Conservation (phyloP, 257 asterid genomes). For the Cordia subcordata region DNA sequence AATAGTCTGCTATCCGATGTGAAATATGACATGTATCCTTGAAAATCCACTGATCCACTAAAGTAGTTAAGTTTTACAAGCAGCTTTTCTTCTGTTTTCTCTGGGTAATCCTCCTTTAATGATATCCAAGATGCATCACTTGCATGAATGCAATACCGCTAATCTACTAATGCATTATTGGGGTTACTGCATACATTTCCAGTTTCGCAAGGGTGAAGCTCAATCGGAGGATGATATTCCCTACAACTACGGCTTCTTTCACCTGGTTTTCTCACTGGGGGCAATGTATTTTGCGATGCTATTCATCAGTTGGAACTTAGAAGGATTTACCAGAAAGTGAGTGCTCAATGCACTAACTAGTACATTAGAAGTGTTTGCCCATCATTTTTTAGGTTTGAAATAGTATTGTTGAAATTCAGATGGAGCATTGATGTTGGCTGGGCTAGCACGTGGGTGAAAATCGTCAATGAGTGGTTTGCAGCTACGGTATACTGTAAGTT, state of each 20-base stretch:
- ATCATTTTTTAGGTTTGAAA: not conserved
- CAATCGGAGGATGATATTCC: constrained; percentile 66
- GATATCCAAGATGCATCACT: no score
- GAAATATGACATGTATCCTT: not conserved
- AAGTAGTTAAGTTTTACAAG: not conserved
- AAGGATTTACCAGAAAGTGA: constrained; percentile 69
- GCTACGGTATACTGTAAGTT: constrained; percentile 79
- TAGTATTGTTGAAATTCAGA: constrained; percentile 25
- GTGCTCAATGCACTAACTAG: constrained; percentile 11
- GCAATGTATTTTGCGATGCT: constrained; percentile 96
- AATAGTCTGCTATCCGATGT: no score
- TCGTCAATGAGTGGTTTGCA: constrained; percentile 89
- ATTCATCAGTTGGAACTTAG: constrained; percentile 87
- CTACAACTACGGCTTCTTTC: constrained; percentile 83
- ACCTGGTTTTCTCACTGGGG: constrained; percentile 76
- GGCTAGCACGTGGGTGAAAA: constrained; percentile 95
- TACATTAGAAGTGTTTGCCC: not conserved
- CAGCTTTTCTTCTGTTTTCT: no score
- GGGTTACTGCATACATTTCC: constrained; percentile 10
- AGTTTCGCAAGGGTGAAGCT: constrained; percentile 54
- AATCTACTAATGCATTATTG: not conserved
- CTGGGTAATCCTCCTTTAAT: no score
- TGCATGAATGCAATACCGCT: not conserved
- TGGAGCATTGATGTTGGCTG: constrained; percentile 97
- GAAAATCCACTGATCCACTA: not conserved